Conservation (phyloP, 169 alveolate genomes). For the Babesia bigemina region DNA sequence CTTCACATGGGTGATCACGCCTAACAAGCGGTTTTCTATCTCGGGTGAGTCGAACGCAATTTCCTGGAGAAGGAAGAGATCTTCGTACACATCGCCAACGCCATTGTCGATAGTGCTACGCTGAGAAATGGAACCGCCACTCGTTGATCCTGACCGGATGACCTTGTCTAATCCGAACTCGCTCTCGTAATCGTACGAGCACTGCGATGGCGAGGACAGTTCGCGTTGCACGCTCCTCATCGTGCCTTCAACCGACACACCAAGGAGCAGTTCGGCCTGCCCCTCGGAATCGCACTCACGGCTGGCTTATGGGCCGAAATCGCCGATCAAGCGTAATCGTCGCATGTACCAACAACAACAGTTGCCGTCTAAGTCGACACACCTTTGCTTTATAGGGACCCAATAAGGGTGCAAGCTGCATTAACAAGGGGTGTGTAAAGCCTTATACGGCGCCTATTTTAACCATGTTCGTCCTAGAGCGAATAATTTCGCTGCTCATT, state of each 20-base stretch:
- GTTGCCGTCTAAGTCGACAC: too few species aligned
- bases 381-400: not conserved
- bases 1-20: conserved; percentile 13
- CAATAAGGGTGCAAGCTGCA: not conserved
- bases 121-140: conserved; percentile 15
- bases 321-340: too few species aligned
- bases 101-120: conserved; percentile 16
- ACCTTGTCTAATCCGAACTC: not conserved
- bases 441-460: not conserved
- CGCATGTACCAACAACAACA: too few species aligned
- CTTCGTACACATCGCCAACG: conserved; percentile 37
- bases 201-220: conserved; percentile 9
- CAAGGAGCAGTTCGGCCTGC: not conserved
- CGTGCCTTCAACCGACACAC: not conserved
- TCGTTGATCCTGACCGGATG: conserved; percentile 1
- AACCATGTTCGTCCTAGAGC: conserved; percentile 46
- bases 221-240: not conserved
- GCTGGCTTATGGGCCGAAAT: too few species aligned
- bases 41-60: conserved; percentile 57
- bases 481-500: conserved; percentile 49
- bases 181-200: conserved; percentile 44
- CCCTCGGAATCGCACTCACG: too few species aligned
- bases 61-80: conserved; percentile 48
- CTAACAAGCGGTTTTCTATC: conserved; percentile 33
- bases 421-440: not conserved